These are phyloP conservation scores for Avena sativa DNA, from an alignment of 176 grass and related monocot genomes.

Conservation along the genomic window DNA sequence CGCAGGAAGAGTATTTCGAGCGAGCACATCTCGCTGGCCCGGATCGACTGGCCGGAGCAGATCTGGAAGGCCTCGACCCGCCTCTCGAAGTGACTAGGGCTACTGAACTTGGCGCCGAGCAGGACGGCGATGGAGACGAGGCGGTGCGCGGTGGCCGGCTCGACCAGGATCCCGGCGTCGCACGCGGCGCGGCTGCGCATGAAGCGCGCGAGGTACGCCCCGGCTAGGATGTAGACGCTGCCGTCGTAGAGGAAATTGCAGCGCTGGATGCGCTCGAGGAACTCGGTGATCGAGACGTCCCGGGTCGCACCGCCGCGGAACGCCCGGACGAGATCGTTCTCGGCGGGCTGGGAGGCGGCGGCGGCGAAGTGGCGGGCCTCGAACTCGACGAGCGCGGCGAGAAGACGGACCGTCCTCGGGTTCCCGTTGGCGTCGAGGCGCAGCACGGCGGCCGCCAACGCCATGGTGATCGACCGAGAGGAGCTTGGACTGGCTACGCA, in stretches of 20 bases:
- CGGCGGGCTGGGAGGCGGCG: background rate
- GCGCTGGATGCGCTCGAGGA: background rate
- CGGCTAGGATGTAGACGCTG: background rate
- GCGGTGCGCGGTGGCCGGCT: slow-evolving; percentile 15
- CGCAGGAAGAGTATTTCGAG: background rate
- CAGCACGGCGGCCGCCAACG: background rate
- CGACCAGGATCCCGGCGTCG: background rate
- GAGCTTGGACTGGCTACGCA: background rate
- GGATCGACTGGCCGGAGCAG: background rate
- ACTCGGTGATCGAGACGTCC: background rate
- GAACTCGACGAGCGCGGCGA: background rate
- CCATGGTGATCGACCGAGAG: background rate
- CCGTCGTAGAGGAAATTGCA: background rate
- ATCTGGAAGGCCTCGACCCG: background rate
- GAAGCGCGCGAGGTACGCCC: slow-evolving; percentile 2
- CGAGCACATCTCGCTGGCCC: background rate
- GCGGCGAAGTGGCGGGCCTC: background rate
- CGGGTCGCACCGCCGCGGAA: background rate
- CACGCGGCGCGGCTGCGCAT: slow-evolving; percentile 1
- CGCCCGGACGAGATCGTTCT: slow-evolving; percentile 7
- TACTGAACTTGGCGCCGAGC: background rate
- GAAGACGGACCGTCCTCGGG: background rate
- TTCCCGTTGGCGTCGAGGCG: background rate
- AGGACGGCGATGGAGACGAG: background rate
- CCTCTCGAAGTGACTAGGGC: background rate